phyloP scores from a whole-genome alignment of 148 eudicot species.

The Rhododendron molle region DNA sequence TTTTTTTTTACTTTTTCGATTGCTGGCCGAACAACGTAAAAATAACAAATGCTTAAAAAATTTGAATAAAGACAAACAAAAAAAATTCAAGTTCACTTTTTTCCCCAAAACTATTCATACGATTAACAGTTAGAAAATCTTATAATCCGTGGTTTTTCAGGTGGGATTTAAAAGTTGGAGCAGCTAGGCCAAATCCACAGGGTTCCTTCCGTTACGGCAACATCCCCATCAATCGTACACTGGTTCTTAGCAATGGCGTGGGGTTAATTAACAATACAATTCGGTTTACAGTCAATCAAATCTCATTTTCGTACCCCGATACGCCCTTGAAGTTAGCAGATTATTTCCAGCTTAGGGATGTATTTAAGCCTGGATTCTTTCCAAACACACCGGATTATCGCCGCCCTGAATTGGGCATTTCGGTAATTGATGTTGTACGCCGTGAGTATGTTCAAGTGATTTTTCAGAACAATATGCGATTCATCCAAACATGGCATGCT shows the following conservation, averaged over 20 bases:
- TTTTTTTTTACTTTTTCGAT: too few relatives aligned
- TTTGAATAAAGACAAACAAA: too few relatives aligned
- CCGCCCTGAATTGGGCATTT: constrained; percentile 10
- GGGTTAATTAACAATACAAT: constrained; percentile 2
- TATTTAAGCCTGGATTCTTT: constrained; percentile 3
- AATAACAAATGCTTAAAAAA: too few relatives aligned
- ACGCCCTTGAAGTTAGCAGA: constrained; percentile 27
- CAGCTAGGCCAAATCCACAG: constrained; percentile 23
- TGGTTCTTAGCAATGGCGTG: constrained; percentile 5
- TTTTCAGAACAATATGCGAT: constrained; percentile 16
- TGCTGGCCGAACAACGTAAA: too few relatives aligned
- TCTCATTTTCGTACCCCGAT: constrained; percentile 17
- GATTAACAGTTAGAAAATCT: too few relatives aligned
- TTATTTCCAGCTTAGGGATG: constrained; percentile 14
- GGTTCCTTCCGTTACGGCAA: constrained; percentile 21
- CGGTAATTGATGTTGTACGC: constrained; percentile 19
- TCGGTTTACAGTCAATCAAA: constrained; percentile 20
- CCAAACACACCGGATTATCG: constrained; percentile 7
- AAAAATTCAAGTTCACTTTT: not conserved
- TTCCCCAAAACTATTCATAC: not conserved
- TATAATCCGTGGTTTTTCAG: not conserved
- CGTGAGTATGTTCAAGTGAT: constrained; percentile 25
- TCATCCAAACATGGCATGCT: constrained; percentile 27
- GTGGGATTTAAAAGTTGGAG: constrained; percentile 15
- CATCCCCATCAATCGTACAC: constrained; percentile 9